Percentiles rank a stretch among this genome's conserved stretches.
Conservation (phyloP, 192 early-diverging fungal genomes). For the Physocladia obscura region DNA sequence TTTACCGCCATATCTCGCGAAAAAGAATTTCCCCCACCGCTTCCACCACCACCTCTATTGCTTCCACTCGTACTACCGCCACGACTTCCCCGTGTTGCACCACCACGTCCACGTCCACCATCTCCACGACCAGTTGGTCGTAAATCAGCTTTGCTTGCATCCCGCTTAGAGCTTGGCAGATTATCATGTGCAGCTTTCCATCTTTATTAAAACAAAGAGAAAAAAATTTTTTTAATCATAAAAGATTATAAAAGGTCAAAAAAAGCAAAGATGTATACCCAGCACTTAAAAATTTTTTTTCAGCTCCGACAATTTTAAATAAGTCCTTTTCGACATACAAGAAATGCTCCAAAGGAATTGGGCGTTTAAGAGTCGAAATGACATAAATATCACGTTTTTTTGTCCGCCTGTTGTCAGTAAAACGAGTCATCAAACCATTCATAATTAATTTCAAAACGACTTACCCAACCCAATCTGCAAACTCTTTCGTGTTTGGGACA, state of each 20-base stretch:
- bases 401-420: slow-evolving; percentile 73
- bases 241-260: too few species aligned
- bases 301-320: slow-evolving; percentile 85
- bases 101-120: slow-evolving; percentile 32
- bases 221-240: not conserved
- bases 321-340: slow-evolving; percentile 84
- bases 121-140: slow-evolving; percentile 35
- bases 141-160: slow-evolving; percentile 25
- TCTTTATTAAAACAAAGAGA: slow-evolving; percentile 28
- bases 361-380: slow-evolving; percentile 87
- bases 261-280: slow-evolving; percentile 48
- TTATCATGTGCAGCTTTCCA: slow-evolving; percentile 78
- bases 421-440: not conserved
- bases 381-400: slow-evolving; percentile 98
- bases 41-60: slow-evolving; percentile 21
- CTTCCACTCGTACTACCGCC: slow-evolving; percentile 48
- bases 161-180: slow-evolving; percentile 57
- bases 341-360: slow-evolving; percentile 93
- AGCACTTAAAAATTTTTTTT: slow-evolving; percentile 60
- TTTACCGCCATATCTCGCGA: slow-evolving; percentile 19
- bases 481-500: slow-evolving; percentile 96
- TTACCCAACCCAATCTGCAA: slow-evolving; percentile 98
- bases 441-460: slow-evolving; percentile 3
- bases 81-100: slow-evolving; percentile 34
- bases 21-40: slow-evolving; percentile 25